Conservation (phyloP, 306 rosid species). For the Corylus heterophylla region DNA sequence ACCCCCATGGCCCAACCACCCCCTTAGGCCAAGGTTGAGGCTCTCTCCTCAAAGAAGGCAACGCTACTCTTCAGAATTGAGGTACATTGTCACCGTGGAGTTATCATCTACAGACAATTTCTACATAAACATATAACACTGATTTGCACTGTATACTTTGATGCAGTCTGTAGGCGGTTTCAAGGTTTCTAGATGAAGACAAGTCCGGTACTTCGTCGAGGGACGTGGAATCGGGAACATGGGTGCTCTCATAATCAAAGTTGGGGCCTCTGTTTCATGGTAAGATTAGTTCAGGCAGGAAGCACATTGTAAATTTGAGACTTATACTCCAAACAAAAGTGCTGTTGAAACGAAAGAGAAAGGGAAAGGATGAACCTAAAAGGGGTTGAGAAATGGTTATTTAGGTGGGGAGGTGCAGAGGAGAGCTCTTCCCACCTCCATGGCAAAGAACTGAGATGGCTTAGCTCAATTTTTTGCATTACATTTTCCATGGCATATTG, state of each 20-base stretch:
- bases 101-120: constrained; percentile 16
- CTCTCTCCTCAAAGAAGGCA: constrained; percentile 94
- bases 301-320: constrained; percentile 37
- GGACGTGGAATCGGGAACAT: constrained; percentile 74
- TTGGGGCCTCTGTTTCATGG: constrained; percentile 67
- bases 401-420: too few species aligned
- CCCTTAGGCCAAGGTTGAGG: constrained; percentile 58
- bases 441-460: too few species aligned
- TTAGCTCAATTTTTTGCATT: too few species aligned
- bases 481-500: too few species aligned
- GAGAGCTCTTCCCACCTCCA: too few species aligned
- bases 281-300: constrained; percentile 69
- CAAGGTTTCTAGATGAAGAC: constrained; percentile 79
- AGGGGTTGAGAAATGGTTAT: too few species aligned
- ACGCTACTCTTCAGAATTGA: constrained; percentile 80
- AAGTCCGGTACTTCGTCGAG: constrained; percentile 44
- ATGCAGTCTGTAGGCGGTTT: constrained; percentile 54
- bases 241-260: constrained; percentile 65
- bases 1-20: constrained; percentile 9
- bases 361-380: too few species aligned
- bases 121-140: background rate
- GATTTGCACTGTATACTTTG: constrained; percentile 14
- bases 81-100: constrained; percentile 43
- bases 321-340: too few species aligned
- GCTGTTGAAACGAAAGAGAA: too few species aligned